Conservation (phyloP, 495 filamentous ascomycete species). For the Neurospora terricola region DNA sequence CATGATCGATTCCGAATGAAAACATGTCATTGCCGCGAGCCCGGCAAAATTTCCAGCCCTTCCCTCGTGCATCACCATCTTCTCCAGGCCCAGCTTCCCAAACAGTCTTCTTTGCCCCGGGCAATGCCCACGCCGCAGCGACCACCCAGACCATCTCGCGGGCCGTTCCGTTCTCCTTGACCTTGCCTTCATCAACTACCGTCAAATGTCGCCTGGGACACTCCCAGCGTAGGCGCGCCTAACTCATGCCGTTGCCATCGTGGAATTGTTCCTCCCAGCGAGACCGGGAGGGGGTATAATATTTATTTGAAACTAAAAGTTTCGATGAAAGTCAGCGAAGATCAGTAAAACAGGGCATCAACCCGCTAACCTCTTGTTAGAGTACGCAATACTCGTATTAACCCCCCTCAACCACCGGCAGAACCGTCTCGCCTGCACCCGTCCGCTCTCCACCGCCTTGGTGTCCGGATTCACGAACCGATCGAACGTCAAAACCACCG, state of each 20-base stretch:
- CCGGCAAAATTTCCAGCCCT: neutral
- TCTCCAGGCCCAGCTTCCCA: neutral
- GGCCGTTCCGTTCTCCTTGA: neutral
- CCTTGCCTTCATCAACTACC: neutral
- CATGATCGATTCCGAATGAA: neutral
- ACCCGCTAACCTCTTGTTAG: neutral
- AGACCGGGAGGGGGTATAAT: neutral
- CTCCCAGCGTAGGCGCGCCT: neutral
- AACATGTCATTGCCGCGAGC: neutral
- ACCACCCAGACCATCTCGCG: no score
- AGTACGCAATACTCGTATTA: conserved; percentile 15
- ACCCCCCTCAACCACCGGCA: conserved; percentile 19
- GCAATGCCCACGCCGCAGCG: no score
- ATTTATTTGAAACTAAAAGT: neutral
- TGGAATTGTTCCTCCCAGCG: neutral
- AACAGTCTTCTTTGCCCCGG: neutral
- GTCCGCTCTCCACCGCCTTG: conserved; percentile 14
- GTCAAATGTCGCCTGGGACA: neutral
- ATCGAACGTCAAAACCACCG: neutral
- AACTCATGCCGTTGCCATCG: neutral
- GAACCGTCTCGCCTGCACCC: conserved; percentile 25
- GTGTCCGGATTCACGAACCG: neutral
- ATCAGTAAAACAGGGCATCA: neutral
- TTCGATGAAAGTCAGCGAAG: neutral
- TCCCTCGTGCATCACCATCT: neutral